A percentile compares a stretch with the other conserved stretches of the same genome.
phyloP scores from a whole-genome alignment of 2,329 filamentous ascomycete genomes.

The Tolypocladium pustulatum region DNA sequence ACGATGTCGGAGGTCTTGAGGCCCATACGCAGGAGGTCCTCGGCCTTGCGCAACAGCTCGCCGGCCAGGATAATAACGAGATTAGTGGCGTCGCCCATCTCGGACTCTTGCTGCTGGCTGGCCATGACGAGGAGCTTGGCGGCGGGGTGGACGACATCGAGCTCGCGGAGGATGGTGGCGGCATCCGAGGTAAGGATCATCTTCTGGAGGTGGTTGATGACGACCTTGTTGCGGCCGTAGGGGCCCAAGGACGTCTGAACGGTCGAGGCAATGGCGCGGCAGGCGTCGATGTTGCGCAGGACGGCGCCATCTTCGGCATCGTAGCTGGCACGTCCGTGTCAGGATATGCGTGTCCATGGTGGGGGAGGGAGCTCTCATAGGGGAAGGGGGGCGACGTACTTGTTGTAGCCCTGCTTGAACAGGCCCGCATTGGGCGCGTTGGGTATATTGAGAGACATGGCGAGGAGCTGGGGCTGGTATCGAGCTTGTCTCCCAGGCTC shows the following conservation, averaged over 20 bases:
- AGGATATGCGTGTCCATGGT: background rate
- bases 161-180: slow-evolving; percentile 90
- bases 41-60: slow-evolving; percentile 91
- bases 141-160: slow-evolving; percentile 96
- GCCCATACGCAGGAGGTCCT: slow-evolving; percentile 92
- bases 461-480: slow-evolving; percentile 1
- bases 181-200: slow-evolving; percentile 99
- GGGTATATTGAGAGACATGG: slow-evolving; percentile 94
- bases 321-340: slow-evolving; percentile 54
- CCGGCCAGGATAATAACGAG: slow-evolving; percentile 92
- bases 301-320: slow-evolving; percentile 98
- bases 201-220: slow-evolving; percentile 99
- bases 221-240: slow-evolving; percentile 97
- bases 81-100: slow-evolving; percentile 99
- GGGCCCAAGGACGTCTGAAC: slow-evolving; percentile 95
- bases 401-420: slow-evolving; percentile 95
- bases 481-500: slow-evolving; percentile 3
- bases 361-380: slow-evolving; percentile 7
- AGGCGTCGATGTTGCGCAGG: slow-evolving; percentile 96
- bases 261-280: slow-evolving; percentile 87
- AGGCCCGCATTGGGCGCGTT: slow-evolving; percentile 85
- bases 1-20: slow-evolving; percentile 98
- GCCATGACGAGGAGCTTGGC: slow-evolving; percentile 98
- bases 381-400: slow-evolving; percentile 45
- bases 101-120: slow-evolving; percentile 94